Base-by-base conservation (phyloP, 2,329 filamentous ascomycete species). In the Aspergillus awamori region DNA sequence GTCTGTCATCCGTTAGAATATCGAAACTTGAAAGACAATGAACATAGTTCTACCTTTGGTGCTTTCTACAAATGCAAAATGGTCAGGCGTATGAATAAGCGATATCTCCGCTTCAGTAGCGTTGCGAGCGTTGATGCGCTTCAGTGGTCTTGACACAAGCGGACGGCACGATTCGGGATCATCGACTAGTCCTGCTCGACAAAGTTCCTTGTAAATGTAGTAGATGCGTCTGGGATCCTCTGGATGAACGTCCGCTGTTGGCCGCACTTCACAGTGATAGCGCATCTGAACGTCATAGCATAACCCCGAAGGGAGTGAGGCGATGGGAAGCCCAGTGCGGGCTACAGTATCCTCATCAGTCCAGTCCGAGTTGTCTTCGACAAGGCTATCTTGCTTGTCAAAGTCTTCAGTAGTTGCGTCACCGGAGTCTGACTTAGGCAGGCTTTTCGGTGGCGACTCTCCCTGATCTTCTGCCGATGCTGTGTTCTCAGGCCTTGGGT, bases 271-370 rank as follows among this genome's bases (percentile, higher is more conserved):
- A 58, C 93, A 91, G 74, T 99, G 95, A 63, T 96, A 90, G 63
- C 95, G 92, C 95, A 99, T 99, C 33, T 94, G 87, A 60, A 92
- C 88, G 79, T 99, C 95, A 74, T 98, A 99, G 67, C 91, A 94
- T 63, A 90, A 87, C 3, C 91, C 91, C 0, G 90, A 93, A 0
- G 89, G 86, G 1, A 91, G 80, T 26, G 86, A 77, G 2, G 77
- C 73, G 26, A 76, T 63, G 1, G 79, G 76, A n/a, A 82, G 71
- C 8, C 77, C 77, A 77, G 80, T 59, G 78, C 77, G 72, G 7
- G 65, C 64, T 7, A 67, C 63, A 45, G 64, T 57, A 30, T 74
- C 73, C 5, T 76, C 74, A n/a, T 77, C 72, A 45, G 77, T 76
- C 72, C 76, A 78, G 61, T 79, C 77, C 8, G 77, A 80, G 47